Percentiles rank a stretch among this genome's conserved stretches.
These are phyloP conservation scores for Spirogloea muscicola DNA, from an alignment of 139 green algal species.

Conservation along the genomic window DNA sequence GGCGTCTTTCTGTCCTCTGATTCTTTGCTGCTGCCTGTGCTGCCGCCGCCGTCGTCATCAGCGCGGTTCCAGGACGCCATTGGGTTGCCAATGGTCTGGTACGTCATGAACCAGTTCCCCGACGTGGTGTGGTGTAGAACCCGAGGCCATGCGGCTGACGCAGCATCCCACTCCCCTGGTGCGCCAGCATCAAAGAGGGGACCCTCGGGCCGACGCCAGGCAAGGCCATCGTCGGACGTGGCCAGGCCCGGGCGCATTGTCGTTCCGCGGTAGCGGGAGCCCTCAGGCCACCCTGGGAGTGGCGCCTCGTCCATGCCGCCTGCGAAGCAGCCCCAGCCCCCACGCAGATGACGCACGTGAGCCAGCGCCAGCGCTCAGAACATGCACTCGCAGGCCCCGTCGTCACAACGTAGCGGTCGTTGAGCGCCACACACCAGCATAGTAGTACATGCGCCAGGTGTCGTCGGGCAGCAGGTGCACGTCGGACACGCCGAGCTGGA, in stretches of 20 bases:
- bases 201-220: constrained; percentile 10
- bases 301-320: constrained; percentile 5
- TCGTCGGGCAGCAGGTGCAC: constrained; percentile 8
- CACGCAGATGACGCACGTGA: no score
- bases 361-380: no score
- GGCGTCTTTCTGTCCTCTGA: no score
- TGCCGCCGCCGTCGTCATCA: no score
- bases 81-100: constrained; percentile 12
- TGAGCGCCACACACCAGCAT: constrained; percentile 22
- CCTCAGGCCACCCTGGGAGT: background rate
- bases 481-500: constrained; percentile 8
- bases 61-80: no score
- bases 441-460: constrained; percentile 20
- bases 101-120: constrained; percentile 12
- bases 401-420: no score
- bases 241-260: constrained; percentile 5
- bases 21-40: no score
- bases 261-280: background rate
- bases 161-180: background rate
- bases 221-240: constrained; percentile 22
- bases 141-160: constrained; percentile 8
- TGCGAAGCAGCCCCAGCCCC: no score
- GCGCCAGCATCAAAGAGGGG: background rate
- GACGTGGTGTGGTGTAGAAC: background rate
- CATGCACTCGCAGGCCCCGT: no score